Evolutionary conservation across 768 basidiomycete species (phyloP).

Genomic region (Termitomyces sp.): DNA sequence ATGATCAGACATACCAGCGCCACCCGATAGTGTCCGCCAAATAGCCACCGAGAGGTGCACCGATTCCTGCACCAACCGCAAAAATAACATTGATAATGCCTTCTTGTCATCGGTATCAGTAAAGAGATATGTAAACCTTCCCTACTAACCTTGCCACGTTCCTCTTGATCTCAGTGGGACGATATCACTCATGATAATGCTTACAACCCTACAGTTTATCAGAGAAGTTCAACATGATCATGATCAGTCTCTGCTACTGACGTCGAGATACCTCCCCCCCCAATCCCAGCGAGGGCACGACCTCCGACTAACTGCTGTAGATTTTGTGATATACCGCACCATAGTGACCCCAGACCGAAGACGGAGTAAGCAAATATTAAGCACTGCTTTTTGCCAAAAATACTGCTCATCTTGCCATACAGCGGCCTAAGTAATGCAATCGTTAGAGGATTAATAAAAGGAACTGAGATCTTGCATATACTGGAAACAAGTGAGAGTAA

Average conservation of each 20-base stretch:
- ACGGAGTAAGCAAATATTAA: slow-evolving; percentile 49
- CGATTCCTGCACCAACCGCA: slow-evolving; percentile 49
- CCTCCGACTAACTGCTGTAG: slow-evolving; percentile 50
- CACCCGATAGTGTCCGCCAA: slow-evolving; percentile 62
- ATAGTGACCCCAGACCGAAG: slow-evolving; percentile 49
- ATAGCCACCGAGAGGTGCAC: slow-evolving; percentile 60
- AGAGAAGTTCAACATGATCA: not conserved
- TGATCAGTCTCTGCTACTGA: slow-evolving; percentile 24
- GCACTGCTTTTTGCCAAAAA: slow-evolving; percentile 57
- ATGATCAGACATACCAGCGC: slow-evolving; percentile 43
- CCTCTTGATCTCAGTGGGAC: slow-evolving; percentile 57
- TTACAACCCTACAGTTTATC: slow-evolving; percentile 39
- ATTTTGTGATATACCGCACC: slow-evolving; percentile 51
- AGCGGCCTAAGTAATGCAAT: slow-evolving; percentile 37
- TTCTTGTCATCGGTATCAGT: slow-evolving; percentile 14
- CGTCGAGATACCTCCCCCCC: slow-evolving; percentile 61
- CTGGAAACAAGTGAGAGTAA: slow-evolving; percentile 60
- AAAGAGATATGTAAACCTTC: not conserved
- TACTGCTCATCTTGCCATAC: slow-evolving; percentile 61
- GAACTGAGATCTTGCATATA: slow-evolving; percentile 15
- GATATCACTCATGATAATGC: slow-evolving; percentile 63
- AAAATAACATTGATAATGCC: slow-evolving; percentile 58
- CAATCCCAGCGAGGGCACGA: slow-evolving; percentile 53
- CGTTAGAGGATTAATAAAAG: not conserved
- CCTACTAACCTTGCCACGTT: slow-evolving; percentile 58